Conservation (phyloP, 164 flowering plant genomes). For the Hamamelis virginiana region DNA sequence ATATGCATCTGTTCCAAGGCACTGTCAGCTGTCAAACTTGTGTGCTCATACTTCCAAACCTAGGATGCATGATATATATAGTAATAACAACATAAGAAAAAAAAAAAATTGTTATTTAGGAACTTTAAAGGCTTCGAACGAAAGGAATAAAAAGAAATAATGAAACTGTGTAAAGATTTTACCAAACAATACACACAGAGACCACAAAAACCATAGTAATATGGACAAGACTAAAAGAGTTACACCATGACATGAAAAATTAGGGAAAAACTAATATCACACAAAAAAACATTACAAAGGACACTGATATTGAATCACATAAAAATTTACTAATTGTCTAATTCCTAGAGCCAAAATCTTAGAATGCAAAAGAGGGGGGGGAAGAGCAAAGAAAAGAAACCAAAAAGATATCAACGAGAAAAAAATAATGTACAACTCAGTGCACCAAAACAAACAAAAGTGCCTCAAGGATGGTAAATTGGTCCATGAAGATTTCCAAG, state of each 20-base stretch:
- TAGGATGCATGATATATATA: conserved; percentile 17
- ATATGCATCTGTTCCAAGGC: conserved; percentile 52
- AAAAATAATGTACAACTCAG: no score
- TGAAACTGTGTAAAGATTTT: neutral
- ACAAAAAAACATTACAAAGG: neutral
- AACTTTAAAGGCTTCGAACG: neutral
- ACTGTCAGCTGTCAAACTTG: conserved; percentile 38
- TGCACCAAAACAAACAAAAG: no score
- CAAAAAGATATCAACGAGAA: no score
- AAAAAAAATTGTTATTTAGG: neutral
- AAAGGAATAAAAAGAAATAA: neutral
- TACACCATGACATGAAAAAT: neutral
- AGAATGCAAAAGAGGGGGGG: no score
- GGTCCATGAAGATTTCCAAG: no score
- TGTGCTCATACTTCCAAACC: conserved; percentile 67
- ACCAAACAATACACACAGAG: no score
- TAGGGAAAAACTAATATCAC: neutral
- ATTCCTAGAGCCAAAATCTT: no score
- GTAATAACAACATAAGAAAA: neutral
- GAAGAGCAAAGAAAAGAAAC: no score
- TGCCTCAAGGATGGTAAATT: no score
- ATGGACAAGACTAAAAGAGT: neutral
- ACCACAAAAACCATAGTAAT: neutral
- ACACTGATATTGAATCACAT: neutral
- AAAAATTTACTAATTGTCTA: neutral